Conservation (phyloP, 345 rosid species). For the Hibiscus tridactylites region DNA sequence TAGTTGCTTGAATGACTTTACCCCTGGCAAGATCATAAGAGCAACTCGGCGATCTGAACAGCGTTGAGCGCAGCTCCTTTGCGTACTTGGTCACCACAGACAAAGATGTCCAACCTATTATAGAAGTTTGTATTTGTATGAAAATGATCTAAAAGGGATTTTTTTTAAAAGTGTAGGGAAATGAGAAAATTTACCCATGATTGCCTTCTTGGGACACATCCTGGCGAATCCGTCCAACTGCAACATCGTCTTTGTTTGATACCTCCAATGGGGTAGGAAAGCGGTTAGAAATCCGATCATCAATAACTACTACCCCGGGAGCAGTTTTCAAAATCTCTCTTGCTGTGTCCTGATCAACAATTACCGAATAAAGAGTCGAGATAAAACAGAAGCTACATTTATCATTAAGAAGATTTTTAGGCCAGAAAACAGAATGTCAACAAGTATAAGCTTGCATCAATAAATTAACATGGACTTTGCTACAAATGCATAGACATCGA, state of each 20-base stretch:
- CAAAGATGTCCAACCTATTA: conserved; percentile 85
- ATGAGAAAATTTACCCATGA: conserved; percentile 45
- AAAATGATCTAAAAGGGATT: neutral
- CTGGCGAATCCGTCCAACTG: conserved; percentile 85
- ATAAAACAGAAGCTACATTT: neutral
- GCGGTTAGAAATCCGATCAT: conserved; percentile 66
- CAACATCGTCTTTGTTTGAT: conserved; percentile 88
- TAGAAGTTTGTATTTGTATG: neutral
- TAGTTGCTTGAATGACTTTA: neutral
- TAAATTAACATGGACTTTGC: no score
- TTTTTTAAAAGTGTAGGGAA: neutral
- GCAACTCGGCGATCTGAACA: conserved; percentile 93
- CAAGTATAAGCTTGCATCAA: no score
- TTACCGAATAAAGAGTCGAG: neutral
- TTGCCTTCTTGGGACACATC: conserved; percentile 83
- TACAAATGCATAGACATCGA: no score
- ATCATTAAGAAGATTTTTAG: neutral
- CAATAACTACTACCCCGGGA: conserved; percentile 73
- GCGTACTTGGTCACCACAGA: conserved; percentile 94
- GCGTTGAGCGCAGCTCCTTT: conserved; percentile 98
- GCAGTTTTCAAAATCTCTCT: conserved; percentile 69
- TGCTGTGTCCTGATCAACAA: conserved; percentile 55
- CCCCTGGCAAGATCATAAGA: conserved; percentile 23
- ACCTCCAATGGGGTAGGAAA: conserved; percentile 90
- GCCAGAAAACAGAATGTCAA: no score